Base-by-base conservation (phyloP, 371 early-diverging fungal species). In the Mortierella sp. region DNA sequence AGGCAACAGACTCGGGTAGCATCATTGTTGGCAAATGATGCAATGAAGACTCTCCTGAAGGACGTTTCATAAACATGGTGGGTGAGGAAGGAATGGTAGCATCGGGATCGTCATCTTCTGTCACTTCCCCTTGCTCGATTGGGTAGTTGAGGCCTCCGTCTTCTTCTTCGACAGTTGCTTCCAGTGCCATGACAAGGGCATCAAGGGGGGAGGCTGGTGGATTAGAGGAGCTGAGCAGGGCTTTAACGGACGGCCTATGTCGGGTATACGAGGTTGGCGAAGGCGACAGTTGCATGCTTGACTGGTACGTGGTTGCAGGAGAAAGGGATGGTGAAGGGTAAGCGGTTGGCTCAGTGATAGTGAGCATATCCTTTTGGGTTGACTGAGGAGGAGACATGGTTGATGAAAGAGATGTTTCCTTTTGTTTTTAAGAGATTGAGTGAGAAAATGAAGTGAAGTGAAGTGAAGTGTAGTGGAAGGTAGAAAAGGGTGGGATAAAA, bases 81-180 rank as follows among this genome's bases (percentile, higher is more conserved):
- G 80, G 80, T 5, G 80, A 80, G 10, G 80, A 80, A 13, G 80
- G 80, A 26, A 80, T 70, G 34, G 80, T 80, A 63, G 80, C 80
- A 55, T 80, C 71, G 29, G 80, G 80, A 47, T 80, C 80, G n/a
- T 74, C 79, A n/a, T 79, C 80, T 15, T 69, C 64, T 3, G 57
- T 61, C n/a, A 35, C 35, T 19, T 54, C 31, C 1, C n/a, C 13
- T 6, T 23, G 53, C 13, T 35, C 49, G n/a, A 53, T 12, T 28
- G 55, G 40, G 8, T 19, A 26, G 15, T 43, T 32, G 43, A 22
- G 34, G 12, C 43, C 26, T 28, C 37, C 62, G 7, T 68, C 58
- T 22, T 69, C 66, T 23, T 80, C 75, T 40, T 74, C 75, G 22
- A 74, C 80, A 55, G 80, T 80, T 4, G 80, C 80, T 40, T 80